A percentile compares a stretch with the other conserved stretches of the same genome.
Conservation (phyloP, 2,329 filamentous ascomycete species). For the Cladobotryum protrusum region DNA sequence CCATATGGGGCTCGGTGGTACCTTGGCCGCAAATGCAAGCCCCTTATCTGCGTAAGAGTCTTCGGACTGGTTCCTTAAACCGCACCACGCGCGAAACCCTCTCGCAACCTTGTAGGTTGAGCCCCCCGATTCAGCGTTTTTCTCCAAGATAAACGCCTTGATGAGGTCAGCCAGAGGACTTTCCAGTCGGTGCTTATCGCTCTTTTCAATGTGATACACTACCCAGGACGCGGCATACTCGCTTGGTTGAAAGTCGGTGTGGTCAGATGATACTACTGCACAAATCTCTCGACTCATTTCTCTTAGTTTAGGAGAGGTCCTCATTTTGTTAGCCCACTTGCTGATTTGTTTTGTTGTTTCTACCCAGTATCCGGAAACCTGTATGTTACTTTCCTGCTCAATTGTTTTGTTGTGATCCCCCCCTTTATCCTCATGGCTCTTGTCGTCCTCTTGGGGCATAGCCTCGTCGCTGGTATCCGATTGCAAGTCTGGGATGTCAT, state of each 20-base stretch:
- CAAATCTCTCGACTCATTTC: not conserved
- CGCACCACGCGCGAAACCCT: conserved; percentile 1
- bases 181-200: not conserved
- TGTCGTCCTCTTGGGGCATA: no score
- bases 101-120: not conserved
- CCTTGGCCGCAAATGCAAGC: not conserved
- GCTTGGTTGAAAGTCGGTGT: conserved; percentile 1
- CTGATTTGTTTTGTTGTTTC: no score
- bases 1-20: conserved; percentile 1
- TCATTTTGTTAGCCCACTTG: no score
- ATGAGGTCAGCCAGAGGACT: conserved; percentile 1
- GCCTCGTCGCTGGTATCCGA: no score
- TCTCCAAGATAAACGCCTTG: not conserved
- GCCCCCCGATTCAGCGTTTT: not conserved
- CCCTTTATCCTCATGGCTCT: no score
- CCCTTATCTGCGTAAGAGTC: not conserved
- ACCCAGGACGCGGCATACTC: conserved; percentile 1
- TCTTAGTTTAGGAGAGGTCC: not conserved
- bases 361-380: no score
- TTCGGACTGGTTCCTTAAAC: not conserved
- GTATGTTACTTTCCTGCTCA: no score
- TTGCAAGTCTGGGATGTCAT: not conserved
- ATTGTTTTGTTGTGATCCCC: no score
- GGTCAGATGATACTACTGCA: conserved; percentile 2
- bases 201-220: conserved; percentile 1